These are phyloP conservation scores for Hortiboletus flavorubellus DNA, from an alignment of 768 basidiomycete genomes.

Conservation along the genomic window DNA sequence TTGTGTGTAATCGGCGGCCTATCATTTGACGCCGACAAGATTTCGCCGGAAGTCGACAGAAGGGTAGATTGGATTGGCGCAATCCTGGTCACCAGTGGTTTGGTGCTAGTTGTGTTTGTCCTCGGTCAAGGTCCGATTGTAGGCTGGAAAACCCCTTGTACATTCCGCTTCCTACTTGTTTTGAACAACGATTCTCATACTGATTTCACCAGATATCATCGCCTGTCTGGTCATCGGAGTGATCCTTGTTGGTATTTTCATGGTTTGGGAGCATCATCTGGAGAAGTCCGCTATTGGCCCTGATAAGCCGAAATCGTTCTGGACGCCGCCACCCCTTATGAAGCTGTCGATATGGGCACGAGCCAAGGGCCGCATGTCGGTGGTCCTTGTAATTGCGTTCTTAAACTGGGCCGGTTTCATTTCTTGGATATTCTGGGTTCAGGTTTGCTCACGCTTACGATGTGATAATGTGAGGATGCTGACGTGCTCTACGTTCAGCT, in stretches of 20 bases:
- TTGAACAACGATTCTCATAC: conserved; percentile 20
- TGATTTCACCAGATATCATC: conserved; percentile 56
- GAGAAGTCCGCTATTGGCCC: conserved; percentile 33
- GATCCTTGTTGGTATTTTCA: conserved; percentile 51
- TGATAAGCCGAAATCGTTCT: conserved; percentile 21
- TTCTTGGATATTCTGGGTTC: conserved; percentile 51
- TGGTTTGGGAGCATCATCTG: conserved; percentile 64
- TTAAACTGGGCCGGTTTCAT: conserved; percentile 59
- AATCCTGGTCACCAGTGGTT: conserved; percentile 55
- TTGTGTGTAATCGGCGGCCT: conserved; percentile 51
- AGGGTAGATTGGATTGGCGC: conserved; percentile 81
- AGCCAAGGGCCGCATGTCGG: conserved; percentile 59
- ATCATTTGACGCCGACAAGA: conserved; percentile 58
- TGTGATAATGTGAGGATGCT: neutral
- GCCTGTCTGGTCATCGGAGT: conserved; percentile 62
- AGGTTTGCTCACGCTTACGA: conserved; percentile 24
- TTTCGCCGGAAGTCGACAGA: conserved; percentile 37
- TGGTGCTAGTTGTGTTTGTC: conserved; percentile 70
- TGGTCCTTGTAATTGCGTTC: conserved; percentile 61
- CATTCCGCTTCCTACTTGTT: conserved; percentile 13
- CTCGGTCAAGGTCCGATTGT: conserved; percentile 66
- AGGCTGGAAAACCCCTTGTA: conserved; percentile 60
- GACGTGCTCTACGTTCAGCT: conserved; percentile 37
- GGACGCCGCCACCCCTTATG: conserved; percentile 62
- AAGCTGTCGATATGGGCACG: conserved; percentile 59